Base-by-base conservation (phyloP, 1,284 basidiomycete genomes). In the Bjerkandera adusta region DNA sequence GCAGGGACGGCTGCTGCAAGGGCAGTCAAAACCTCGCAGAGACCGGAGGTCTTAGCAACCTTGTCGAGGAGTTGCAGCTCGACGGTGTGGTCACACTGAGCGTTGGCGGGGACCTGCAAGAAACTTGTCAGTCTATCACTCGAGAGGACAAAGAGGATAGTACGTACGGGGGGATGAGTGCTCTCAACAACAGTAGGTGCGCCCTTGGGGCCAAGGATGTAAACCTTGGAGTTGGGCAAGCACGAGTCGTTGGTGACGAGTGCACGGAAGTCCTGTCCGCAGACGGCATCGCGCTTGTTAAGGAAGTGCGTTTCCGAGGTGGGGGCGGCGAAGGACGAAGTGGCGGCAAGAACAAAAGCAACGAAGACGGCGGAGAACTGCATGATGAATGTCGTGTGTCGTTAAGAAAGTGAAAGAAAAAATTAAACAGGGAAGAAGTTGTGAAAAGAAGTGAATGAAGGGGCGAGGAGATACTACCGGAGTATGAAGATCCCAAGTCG, bases 281-380 rank as follows among this genome's bases (percentile, higher is more conserved):
- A 47, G 26, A 47, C 45, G 20, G 36, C 36, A 40, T 47, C 45
- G 3, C 45, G 36, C 36, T 47, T 47, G 13, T 22, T 21, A n/a
- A 45, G 36, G 35, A 47, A 42, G 27, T 47, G 39, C 15, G 45
- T 47, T 11, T 43, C 20, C 34, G 42, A 16, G 13, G 29, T 21
- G 18, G 47, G 18, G 27, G 39, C 6, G 26, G n/a, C n/a, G n/a
- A n/a, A n/a, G n/a, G 32, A 18, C 15, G 42, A 11, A 13, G 26
- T 16, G 11, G 18, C 24, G 24, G 26, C 29, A 34, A 24, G 12
- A 24, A 33, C 8, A 29, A 38, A 20, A 29, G 37, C 15, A 18
- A 33, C 8, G 29, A 29, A 41, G 39, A 18, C 39, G 8, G n/a
- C 18, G 32, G 36, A n/a, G n/a, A n/a, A 40, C n/a, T n/a, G n/a